A percentile compares a stretch with the other conserved stretches of the same genome.
These are phyloP conservation scores for Tagetes patula DNA, from an alignment of 129 eudicot species.

Conservation along the genomic window DNA sequence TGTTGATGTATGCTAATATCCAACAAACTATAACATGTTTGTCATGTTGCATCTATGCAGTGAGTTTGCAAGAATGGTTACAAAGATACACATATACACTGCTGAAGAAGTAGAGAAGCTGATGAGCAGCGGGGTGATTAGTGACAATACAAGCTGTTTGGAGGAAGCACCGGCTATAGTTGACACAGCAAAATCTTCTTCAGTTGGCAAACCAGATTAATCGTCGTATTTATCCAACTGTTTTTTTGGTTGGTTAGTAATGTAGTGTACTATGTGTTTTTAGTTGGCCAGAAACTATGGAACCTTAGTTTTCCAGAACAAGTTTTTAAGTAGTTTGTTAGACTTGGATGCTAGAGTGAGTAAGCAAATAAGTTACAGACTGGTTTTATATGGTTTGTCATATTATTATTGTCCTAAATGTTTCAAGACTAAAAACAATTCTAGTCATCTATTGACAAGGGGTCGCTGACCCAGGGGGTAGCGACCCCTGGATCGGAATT, in stretches of 20 bases:
- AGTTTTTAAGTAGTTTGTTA: constrained; percentile 26
- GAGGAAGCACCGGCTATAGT: constrained; percentile 73
- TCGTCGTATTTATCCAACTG: constrained; percentile 12
- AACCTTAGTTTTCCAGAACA: constrained; percentile 25
- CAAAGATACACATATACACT: constrained; percentile 82
- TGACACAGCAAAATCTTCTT: constrained; percentile 70
- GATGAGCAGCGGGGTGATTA: constrained; percentile 59
- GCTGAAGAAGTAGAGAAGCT: constrained; percentile 93
- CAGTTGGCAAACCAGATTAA: constrained; percentile 51
- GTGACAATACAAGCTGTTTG: constrained; percentile 84
- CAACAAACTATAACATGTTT: neutral
- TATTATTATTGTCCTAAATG: too few species aligned
- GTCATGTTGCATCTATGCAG: constrained; percentile 43
- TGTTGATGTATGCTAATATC: neutral
- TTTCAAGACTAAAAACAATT: too few species aligned
- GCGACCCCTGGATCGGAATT: too few species aligned
- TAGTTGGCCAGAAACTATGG: constrained; percentile 15
- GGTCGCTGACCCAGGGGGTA: too few species aligned
- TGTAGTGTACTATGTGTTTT: constrained; percentile 10
- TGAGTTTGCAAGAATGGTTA: constrained; percentile 69
- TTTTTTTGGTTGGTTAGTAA: constrained; percentile 10
- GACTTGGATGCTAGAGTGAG: constrained; percentile 12
- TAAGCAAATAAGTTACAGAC: constrained; percentile 34
- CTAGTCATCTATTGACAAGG: too few species aligned
- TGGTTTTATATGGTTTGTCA: constrained; percentile 14